Base-by-base conservation (phyloP, 495 filamentous ascomycete genomes). In the Penicillium desertorum region DNA sequence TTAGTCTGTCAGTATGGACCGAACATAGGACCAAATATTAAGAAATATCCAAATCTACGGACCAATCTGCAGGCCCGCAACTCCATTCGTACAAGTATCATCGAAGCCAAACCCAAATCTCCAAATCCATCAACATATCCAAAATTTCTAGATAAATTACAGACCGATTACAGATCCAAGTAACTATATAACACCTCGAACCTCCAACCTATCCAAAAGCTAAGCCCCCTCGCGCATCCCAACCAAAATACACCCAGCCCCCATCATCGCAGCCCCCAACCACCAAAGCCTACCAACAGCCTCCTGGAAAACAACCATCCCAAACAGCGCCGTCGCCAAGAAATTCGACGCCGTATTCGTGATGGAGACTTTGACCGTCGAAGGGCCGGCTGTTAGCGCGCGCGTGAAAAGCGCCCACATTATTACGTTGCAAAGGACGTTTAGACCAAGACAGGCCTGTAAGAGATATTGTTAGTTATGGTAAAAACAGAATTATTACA, bases 271-370 rank as follows among this genome's bases (percentile, higher is more conserved):
- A 0, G 93, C 93, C 9, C 93, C 93, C 5, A 89, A 64, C 88
- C 90, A 97, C 93, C 93, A 98, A 45, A 94, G 72, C 36, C 85
- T 86, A 9, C 86, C 85, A 44, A 95, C 76, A 6, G 71, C 65
- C 74, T 95, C 90, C 19, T 77, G 65, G 69, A 95, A 95, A 5
- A 95, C 81, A 46, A 85, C 52, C 65, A 83, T 82, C 0, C 94
- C 92, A 23, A 96, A 72, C n/a, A 98, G 47, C 10, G 94, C 94
- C 1, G 93, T 96, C 51, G 94, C 66, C 62, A 97, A 76, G 76
- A 98, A 98, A 76, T 98, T 98, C 12, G 89, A 78, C 23, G 88
- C 88, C 4, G 93, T 96, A 67, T 98, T 98, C 58, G 96, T 87
- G 69, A 98, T 88, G 34, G 86, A 89, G 43, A 96, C 94, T 62